Base-by-base conservation (phyloP, 2,329 filamentous ascomycete species). In the Trichophaea hybrida region DNA sequence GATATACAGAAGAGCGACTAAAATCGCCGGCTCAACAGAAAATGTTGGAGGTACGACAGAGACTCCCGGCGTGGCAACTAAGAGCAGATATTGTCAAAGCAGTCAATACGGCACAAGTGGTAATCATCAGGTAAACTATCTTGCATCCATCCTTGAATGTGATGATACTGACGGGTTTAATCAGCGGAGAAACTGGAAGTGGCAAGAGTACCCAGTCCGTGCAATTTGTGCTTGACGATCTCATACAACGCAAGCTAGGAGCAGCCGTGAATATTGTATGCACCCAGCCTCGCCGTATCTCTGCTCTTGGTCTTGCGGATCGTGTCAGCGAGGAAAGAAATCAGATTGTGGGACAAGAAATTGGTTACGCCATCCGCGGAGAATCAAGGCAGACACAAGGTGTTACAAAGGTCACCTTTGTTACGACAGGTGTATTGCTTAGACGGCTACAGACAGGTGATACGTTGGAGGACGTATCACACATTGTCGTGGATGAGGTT, bases 191-290 rank as follows among this genome's bases (percentile, higher is more conserved):
- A 73, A 98, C 93, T 3, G 93, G 93, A 57, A 95, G 88, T 15
- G 93, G 93, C 69, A 98, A 98, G 73, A 95, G 66, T 58, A 97
- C 93, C 0, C 93, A 98, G 71, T 93, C 88, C 1, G 88, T 97
- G 37, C 93, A 98, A 71, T 98, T 97, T 72, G 79, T 98, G 48
- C 77, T 98, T 1, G 93, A 98, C 68, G 88, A 97, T 67, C 75
- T 97, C 64, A 67, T 67, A 43, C 77, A 80, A 62, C 78, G 80
- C 50, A 81, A 84, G 6, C 76, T 94, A 6, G 93, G 91, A 1
- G 80, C 80, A 10, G 81, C 81, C 10, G 86, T 84, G 35, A 96
- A 94, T 69, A 94, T 98, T 64, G 82, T 98, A 61, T 95, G 94
- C 68, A 98, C 93, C 0, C 93, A 98, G 69, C 93, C 93, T 24